A percentile compares a stretch with the other conserved stretches of the same genome.
Evolutionary conservation across 176 grass and related monocot genomes (phyloP).

Genomic region (Tillandsia leiboldiana): DNA sequence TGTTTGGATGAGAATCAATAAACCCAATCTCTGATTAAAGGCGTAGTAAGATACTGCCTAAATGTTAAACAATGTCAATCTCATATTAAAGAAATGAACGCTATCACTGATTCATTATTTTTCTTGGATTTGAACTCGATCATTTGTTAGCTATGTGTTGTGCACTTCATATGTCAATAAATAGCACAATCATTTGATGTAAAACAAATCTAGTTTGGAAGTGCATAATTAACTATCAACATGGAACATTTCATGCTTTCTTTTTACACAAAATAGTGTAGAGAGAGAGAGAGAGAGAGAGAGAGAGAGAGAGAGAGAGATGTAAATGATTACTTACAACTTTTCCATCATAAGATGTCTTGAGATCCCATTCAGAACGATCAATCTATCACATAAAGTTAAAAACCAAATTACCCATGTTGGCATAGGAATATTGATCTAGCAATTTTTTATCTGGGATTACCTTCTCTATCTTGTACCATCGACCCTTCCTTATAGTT

Average conservation of each 20-base stretch:
- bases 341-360: slow-evolving; percentile 59
- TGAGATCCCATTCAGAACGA: slow-evolving; percentile 57
- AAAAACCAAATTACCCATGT: slow-evolving; percentile 8
- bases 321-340: slow-evolving; percentile 53
- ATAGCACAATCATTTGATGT: no score
- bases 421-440: background rate
- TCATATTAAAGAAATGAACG: background rate
- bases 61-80: background rate
- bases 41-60: no score
- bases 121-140: no score
- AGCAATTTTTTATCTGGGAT: background rate
- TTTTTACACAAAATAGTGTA: no score
- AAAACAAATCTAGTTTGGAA: no score
- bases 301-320: slow-evolving; percentile 10
- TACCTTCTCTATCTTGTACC: slow-evolving; percentile 61
- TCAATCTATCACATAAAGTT: slow-evolving; percentile 36
- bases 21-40: no score
- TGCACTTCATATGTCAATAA: no score
- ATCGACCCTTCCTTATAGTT: slow-evolving; percentile 27
- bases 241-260: no score
- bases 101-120: background rate
- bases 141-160: no score
- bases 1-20: no score
- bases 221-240: no score
- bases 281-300: background rate